A percentile compares a stretch with the other conserved stretches of the same genome.
phyloP scores from a whole-genome alignment of 2,329 filamentous ascomycete genomes.

The Fusarium coicis region DNA sequence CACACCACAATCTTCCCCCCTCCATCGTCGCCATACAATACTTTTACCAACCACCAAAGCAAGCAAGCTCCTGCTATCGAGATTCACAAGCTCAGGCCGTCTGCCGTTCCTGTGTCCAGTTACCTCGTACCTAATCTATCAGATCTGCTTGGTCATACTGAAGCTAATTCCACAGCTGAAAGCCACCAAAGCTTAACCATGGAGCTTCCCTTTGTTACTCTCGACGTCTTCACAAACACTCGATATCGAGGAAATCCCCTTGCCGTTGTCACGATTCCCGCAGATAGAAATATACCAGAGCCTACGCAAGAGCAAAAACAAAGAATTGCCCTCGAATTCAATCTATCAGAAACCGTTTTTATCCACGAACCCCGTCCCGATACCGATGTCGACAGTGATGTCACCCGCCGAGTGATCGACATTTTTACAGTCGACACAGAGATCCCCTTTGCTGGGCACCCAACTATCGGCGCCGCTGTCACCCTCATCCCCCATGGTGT shows the following conservation, averaged over 20 bases:
- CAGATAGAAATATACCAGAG: constrained; percentile 41
- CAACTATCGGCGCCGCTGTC: constrained; percentile 67
- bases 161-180: constrained; percentile 1
- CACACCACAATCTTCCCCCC: constrained; percentile 11
- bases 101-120: neutral
- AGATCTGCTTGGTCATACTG: neutral
- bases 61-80: constrained; percentile 15
- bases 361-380: constrained; percentile 59
- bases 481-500: constrained; percentile 56
- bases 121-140: neutral
- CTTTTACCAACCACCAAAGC: neutral
- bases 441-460: constrained; percentile 71
- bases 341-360: constrained; percentile 72
- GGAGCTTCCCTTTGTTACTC: constrained; percentile 61
- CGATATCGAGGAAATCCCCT: constrained; percentile 69
- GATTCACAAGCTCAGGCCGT: constrained; percentile 15
- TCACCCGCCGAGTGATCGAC: constrained; percentile 58
- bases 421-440: constrained; percentile 68
- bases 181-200: constrained; percentile 45
- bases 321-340: constrained; percentile 70
- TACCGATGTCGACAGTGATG: constrained; percentile 44
- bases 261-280: constrained; percentile 66
- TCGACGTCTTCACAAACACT: constrained; percentile 67
- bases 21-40: constrained; percentile 22
- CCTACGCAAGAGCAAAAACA: constrained; percentile 66